A percentile compares a stretch with the other conserved stretches of the same genome.
phyloP scores from a whole-genome alignment of 2,329 filamentous ascomycete genomes.

The Verticillium longisporum region DNA sequence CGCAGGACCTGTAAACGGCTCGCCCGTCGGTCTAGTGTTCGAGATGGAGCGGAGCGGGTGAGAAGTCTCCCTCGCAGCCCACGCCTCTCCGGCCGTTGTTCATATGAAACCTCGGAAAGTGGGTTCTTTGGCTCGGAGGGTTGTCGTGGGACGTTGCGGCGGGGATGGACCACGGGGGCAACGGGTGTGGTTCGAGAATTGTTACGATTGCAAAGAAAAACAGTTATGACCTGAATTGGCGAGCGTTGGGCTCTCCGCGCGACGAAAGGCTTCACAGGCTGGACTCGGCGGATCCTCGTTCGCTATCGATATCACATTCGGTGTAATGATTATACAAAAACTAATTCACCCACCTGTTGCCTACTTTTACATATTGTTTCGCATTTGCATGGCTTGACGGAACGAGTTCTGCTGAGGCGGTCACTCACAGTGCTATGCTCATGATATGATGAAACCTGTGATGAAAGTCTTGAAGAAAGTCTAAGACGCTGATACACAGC shows the following conservation, averaged over 20 bases:
- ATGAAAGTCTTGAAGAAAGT: too few species aligned
- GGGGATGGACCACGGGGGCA: background rate
- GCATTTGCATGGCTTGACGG: too few species aligned
- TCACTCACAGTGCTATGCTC: background rate
- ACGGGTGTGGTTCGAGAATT: background rate
- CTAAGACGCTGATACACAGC: too few species aligned
- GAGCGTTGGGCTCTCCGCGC: background rate
- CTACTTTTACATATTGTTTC: background rate
- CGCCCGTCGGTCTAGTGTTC: background rate
- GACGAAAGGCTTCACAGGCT: background rate
- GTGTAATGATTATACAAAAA: background rate
- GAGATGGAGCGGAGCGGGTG: background rate
- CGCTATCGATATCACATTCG: background rate
- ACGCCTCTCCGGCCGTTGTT: background rate
- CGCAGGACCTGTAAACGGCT: slow-evolving; percentile 5
- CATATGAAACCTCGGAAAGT: background rate
- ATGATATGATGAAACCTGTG: too few species aligned
- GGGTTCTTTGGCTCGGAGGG: background rate
- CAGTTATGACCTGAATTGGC: background rate
- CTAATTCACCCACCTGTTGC: background rate
- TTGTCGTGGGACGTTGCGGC: background rate
- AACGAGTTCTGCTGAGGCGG: too few species aligned
- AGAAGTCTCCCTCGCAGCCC: background rate
- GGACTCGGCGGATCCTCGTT: background rate
- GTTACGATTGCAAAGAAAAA: background rate